phyloP scores from a whole-genome alignment of 768 basidiomycete species.

The Rhodotorula babjevae region DNA sequence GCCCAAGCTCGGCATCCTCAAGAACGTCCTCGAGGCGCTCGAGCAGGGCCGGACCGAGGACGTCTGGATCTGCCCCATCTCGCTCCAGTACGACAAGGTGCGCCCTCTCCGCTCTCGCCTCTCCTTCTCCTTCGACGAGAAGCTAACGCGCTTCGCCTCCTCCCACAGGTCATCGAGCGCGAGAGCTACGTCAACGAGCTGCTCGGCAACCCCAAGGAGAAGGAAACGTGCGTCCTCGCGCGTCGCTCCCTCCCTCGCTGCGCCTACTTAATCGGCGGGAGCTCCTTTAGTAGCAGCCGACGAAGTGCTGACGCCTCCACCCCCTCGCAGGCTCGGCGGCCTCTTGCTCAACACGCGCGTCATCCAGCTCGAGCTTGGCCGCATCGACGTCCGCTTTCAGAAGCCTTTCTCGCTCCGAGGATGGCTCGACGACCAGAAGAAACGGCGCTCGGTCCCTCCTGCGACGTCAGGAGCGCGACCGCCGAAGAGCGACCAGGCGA shows the following conservation, averaged over 20 bases:
- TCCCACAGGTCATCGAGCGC: slow-evolving; percentile 19
- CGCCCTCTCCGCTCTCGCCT: neutral
- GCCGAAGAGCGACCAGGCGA: slow-evolving; percentile 32
- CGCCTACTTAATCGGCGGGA: neutral
- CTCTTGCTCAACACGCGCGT: slow-evolving; percentile 25
- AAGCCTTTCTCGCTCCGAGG: slow-evolving; percentile 39
- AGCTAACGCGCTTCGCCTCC: no score
- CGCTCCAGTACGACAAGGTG: slow-evolving; percentile 43
- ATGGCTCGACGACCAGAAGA: slow-evolving; percentile 35
- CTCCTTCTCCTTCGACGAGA: no score
- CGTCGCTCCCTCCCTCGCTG: neutral
- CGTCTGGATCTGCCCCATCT: slow-evolving; percentile 29
- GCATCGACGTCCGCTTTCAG: slow-evolving; percentile 42
- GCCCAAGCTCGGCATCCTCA: slow-evolving; percentile 39
- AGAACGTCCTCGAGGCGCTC: slow-evolving; percentile 32
- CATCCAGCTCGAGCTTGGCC: slow-evolving; percentile 39
- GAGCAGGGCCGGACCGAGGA: slow-evolving; percentile 24
- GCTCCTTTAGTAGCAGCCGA: neutral
- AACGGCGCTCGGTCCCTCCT: slow-evolving; percentile 7
- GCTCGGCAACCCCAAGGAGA: slow-evolving; percentile 40
- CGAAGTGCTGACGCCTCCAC: neutral
- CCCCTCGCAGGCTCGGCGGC: slow-evolving; percentile 5
- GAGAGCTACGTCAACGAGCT: slow-evolving; percentile 39
- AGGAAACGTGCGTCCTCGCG: slow-evolving; percentile 29
- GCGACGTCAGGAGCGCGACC: neutral